phyloP scores from a whole-genome alignment of 768 basidiomycete genomes.

The Amanita inopinata region DNA sequence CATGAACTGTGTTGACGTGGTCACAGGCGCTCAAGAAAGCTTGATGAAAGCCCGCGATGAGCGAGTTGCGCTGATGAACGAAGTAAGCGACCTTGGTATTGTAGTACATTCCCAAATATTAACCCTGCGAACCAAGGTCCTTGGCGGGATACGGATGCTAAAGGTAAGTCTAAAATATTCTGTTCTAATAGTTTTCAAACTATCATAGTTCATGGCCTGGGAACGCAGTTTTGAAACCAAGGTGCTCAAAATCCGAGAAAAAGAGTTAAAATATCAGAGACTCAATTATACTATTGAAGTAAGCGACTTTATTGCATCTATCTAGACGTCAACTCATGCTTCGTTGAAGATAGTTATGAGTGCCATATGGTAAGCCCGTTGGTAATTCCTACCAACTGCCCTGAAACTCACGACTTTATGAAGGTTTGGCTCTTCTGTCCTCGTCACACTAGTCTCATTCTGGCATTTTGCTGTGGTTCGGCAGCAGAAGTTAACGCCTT shows the following conservation, averaged over 20 bases:
- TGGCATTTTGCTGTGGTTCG: slow-evolving; percentile 71
- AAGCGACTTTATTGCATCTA: slow-evolving; percentile 7
- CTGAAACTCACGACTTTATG: slow-evolving; percentile 7
- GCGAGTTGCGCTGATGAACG: slow-evolving; percentile 87
- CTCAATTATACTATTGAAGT: slow-evolving; percentile 85
- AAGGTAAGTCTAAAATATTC: slow-evolving; percentile 32
- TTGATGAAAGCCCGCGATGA: slow-evolving; percentile 91
- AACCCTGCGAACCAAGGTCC: slow-evolving; percentile 35
- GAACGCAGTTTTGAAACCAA: slow-evolving; percentile 81
- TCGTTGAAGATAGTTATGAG: slow-evolving; percentile 32
- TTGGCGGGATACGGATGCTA: slow-evolving; percentile 86
- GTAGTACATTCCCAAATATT: too few species aligned
- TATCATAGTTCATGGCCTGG: slow-evolving; percentile 78
- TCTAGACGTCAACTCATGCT: neutral
- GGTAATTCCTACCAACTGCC: neutral
- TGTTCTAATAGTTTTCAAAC: slow-evolving; percentile 1
- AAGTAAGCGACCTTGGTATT: slow-evolving; percentile 22
- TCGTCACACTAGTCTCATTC: slow-evolving; percentile 53
- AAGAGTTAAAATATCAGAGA: slow-evolving; percentile 77
- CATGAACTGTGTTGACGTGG: neutral
- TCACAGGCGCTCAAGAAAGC: slow-evolving; percentile 58
- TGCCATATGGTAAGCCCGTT: slow-evolving; percentile 30
- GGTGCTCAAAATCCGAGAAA: slow-evolving; percentile 63
- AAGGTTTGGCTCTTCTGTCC: slow-evolving; percentile 59
- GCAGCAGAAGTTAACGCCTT: slow-evolving; percentile 62